Evolutionary conservation across 2,329 filamentous ascomycete genomes (phyloP).

Genomic region (Lachnellula occidentalis): DNA sequence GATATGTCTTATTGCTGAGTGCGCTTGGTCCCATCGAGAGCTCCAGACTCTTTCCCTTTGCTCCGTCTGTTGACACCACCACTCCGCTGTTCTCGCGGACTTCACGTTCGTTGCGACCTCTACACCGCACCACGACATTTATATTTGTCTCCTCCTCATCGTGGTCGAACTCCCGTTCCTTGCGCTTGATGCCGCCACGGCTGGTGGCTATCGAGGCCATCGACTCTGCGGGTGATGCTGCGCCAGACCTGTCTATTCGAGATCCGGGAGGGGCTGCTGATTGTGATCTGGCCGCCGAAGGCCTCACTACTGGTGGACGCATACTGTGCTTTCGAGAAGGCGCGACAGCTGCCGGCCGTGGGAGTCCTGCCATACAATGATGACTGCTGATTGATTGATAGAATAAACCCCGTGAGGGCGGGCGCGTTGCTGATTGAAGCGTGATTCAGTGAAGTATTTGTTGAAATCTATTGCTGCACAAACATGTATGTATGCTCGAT

Average conservation of each 20-base stretch:
- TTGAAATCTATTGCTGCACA: conserved; percentile 1
- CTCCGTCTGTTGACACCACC: conserved; percentile 81
- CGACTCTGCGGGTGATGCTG: conserved; percentile 63
- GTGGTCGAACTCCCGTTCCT: conserved; percentile 76
- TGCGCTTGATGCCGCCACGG: conserved; percentile 66
- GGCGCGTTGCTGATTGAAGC: conserved; percentile 1
- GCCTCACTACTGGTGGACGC: conserved; percentile 47
- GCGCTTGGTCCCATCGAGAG: conserved; percentile 90
- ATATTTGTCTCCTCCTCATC: conserved; percentile 89
- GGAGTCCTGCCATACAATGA: conserved; percentile 47
- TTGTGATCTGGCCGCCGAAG: conserved; percentile 44
- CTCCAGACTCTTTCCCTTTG: conserved; percentile 77
- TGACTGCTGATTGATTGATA: not conserved
- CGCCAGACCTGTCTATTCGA: conserved; percentile 24
- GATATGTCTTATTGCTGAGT: conserved; percentile 91
- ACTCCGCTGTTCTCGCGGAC: conserved; percentile 92
- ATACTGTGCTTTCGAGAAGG: conserved; percentile 44
- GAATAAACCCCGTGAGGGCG: not conserved
- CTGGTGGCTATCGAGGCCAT: conserved; percentile 50
- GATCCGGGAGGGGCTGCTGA: conserved; percentile 29
- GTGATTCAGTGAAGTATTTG: not conserved
- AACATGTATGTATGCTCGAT: not conserved
- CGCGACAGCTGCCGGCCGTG: conserved; percentile 42
- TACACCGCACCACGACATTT: conserved; percentile 91
- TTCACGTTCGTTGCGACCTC: conserved; percentile 88